Evolutionary conservation across 495 filamentous ascomycete species (phyloP), one percentile per base, ranked within the genome.

Genomic region (Neurospora sp.): DNA sequence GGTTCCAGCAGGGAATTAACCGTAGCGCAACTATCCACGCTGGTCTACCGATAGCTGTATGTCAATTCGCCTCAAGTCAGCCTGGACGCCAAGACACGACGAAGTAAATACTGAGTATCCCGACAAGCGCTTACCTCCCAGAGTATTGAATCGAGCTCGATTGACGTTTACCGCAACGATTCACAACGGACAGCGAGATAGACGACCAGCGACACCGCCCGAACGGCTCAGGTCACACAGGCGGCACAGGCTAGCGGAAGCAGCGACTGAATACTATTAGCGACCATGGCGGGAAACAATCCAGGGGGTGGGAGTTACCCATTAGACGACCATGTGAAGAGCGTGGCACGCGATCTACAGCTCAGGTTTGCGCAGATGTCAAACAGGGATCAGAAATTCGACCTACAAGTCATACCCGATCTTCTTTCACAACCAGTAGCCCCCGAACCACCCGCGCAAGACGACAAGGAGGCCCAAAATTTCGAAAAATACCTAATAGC

Each of bases 401-500:
- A 66, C 54, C 54, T 66, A 66, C 54, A 66, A 34, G 54, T 66
- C 54, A 66, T 66, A 66, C 54, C 54, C 54, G 54, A 66, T 34
- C 54, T 66, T 66, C 54, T 66, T 19, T 66, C 54, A 66, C 54
- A 66, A 10, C 54, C 54, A 66, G 54, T 66, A 19, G 28, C 9
- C 15, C 54, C 54, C 54, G 54, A 66, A 28, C 88, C 93, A 8
- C 93, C 96, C 0, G 83, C 85, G 21, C 69, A 83, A 24, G 85
- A 90, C 75, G 93, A 96, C 80, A 80, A 87, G 54, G 83, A 86
- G 21, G 93, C 92, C 1, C 84, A 92, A 37, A 95, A 92, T 75
- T 98, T 98, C 79, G 89, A 92, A 69, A 96, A 92, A 83, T 85
- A 94, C 40, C 85, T 99, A 5, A 86, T 94, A 69, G 90, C 91